Evolutionary conservation across 495 filamentous ascomycete genomes (phyloP), one percentile per base, ranked within the genome.

Genomic region (Lineolata rhizophorae): DNA sequence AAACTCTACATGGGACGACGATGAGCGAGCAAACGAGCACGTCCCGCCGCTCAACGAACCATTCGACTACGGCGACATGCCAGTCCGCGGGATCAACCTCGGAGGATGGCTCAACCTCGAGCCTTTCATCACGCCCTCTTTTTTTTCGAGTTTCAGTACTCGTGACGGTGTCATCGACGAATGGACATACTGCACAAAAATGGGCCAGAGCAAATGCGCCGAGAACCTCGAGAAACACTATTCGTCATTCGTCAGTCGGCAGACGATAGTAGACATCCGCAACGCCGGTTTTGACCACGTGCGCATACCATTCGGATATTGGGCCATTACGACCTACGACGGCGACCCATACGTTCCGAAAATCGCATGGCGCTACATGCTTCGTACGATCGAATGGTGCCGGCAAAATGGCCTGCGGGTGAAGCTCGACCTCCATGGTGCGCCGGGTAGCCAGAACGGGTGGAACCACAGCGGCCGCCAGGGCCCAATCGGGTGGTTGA

Each of bases 91-190:
- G 2, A 76, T 95, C 15, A 99, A 94, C 48, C 42, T 95, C 3
- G 87, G 90, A 21, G 90, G 90, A 18, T 99, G 87, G 90, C 64
- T 99, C 2, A 76, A 73, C 0, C 56, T 99, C 5, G 90, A 99
- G 40, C 90, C 90, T 0, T 93, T 91, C 44, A 94, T 99, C 45
- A 82, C 75, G 11, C 90, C 90, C 0, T 92, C 82, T 1, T 60
- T 94, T 18, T 99, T 99, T 47, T 51, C 70, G 1, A 39, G 39
- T 5, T 92, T 79, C 54, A 59, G 65, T 31, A 42, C 52, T 1
- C 54, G 49, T 11, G 50, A 71, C 30, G 66, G 63, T 11, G 63
- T 95, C 31, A 59, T 94, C 13, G 90, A 99, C 44, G 90, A 99
- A 53, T 94, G 64, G 42, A 92, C 80, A 0, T 54, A 95, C 26